Evolutionary conservation across 1,284 basidiomycete species (phyloP).

Genomic region (Ustilago curta): DNA sequence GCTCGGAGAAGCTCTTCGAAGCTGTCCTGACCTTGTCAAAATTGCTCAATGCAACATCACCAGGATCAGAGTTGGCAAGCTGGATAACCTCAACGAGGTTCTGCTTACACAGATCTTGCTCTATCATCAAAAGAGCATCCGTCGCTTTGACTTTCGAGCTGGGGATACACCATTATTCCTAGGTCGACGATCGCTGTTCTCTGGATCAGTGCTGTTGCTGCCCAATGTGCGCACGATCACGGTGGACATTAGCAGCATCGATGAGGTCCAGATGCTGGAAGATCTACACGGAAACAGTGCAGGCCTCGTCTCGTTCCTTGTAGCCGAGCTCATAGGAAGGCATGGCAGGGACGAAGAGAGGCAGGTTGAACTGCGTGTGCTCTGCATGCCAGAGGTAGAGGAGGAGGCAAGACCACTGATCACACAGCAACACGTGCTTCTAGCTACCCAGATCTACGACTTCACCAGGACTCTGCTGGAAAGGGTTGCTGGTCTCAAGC

Average conservation of each 20-base stretch:
- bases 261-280: not conserved
- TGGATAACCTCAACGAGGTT: conserved; percentile 26
- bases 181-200: conserved; percentile 20
- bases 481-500: not conserved
- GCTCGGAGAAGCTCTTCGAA: not conserved
- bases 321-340: conserved; percentile 20
- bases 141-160: conserved; percentile 22
- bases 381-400: conserved; percentile 9
- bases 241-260: conserved; percentile 17
- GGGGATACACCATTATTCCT: conserved; percentile 18
- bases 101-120: conserved; percentile 23
- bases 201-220: conserved; percentile 6
- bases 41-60: not conserved
- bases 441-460: conserved; percentile 16
- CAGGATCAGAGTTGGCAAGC: conserved; percentile 12
- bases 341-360: not conserved
- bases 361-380: conserved; percentile 13
- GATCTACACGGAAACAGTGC: conserved; percentile 2
- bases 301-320: conserved; percentile 3
- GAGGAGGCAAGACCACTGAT: not conserved
- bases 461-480: conserved; percentile 6
- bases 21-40: conserved; percentile 12
- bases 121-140: conserved; percentile 4
- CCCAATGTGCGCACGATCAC: conserved; percentile 15
- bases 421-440: not conserved